Evolutionary conservation across 2,329 filamentous ascomycete genomes (phyloP).

Genomic region (Beauveria caledonica): DNA sequence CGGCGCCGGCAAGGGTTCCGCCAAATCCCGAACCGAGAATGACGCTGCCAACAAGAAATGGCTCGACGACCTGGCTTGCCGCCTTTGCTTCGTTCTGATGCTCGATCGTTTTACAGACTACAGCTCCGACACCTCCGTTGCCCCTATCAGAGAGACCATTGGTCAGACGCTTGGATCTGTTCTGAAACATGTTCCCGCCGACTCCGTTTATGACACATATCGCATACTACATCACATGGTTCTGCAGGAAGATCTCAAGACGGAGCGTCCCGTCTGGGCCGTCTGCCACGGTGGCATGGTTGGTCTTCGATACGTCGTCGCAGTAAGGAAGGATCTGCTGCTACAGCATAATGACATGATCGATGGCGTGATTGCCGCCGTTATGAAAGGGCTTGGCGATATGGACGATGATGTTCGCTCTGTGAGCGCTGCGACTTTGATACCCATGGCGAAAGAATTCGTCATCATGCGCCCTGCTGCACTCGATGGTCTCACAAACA

Average conservation of each 20-base stretch:
- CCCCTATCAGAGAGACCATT: slow-evolving; percentile 89
- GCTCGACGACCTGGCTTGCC: slow-evolving; percentile 92
- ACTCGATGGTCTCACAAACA: slow-evolving; percentile 76
- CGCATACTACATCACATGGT: slow-evolving; percentile 79
- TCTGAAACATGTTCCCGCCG: slow-evolving; percentile 70
- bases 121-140: slow-evolving; percentile 93
- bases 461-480: slow-evolving; percentile 73
- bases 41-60: slow-evolving; percentile 71
- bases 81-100: slow-evolving; percentile 92
- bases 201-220: slow-evolving; percentile 79
- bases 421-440: slow-evolving; percentile 92
- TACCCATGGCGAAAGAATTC: slow-evolving; percentile 93
- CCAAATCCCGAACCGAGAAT: slow-evolving; percentile 66
- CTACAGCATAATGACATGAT: slow-evolving; percentile 78
- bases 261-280: slow-evolving; percentile 76
- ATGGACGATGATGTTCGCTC: slow-evolving; percentile 92
- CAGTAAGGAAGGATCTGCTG: slow-evolving; percentile 85
- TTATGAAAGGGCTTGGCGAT: slow-evolving; percentile 91
- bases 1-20: slow-evolving; percentile 71
- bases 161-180: slow-evolving; percentile 89
- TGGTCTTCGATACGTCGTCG: slow-evolving; percentile 87
- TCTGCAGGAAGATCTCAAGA: slow-evolving; percentile 74
- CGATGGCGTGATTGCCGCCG: slow-evolving; percentile 83
- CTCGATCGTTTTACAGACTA: slow-evolving; percentile 96
- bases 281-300: slow-evolving; percentile 98